Evolutionary conservation across 495 filamentous ascomycete species (phyloP), one percentile per base, ranked within the genome.

Genomic region (Bacidia gigantensis): DNA sequence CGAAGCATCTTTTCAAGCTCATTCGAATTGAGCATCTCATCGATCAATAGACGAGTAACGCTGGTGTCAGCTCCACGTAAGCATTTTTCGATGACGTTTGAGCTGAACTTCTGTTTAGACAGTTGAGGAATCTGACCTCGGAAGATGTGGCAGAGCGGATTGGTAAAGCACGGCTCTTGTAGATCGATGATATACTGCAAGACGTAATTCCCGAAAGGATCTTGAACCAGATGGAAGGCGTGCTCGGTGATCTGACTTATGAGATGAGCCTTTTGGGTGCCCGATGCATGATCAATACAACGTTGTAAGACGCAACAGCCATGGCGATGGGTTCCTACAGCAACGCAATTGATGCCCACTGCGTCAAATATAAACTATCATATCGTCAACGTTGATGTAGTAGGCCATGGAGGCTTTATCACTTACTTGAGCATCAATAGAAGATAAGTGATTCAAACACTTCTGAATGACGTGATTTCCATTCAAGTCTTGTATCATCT

Each of bases 401-500:
- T 22, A 17, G 18, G 26, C 40, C 17, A 18, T 17, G 29, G 7
- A 35, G n/a, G n/a, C n/a, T 35, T 35, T 5, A 7, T 46, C 11
- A 54, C 60, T 38, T 46, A 69, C 67, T 59, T 89, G 79, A 17
- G 92, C 84, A 66, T 97, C 85, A 45, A 78, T 70, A 0, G 86
- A 66, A 51, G 74, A 78, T 3, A 97, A 79, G 59, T 89, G 90
- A 70, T 97, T 98, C 52, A 98, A 78, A 64, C 92, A 98, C 69
- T 97, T 98, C 65, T 98, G 92, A 57, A 98, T 94, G 55, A 98
- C 92, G 63, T 98, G 92, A 57, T 97, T 98, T 62, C 92, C 92
- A 62, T 98, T 98, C 46, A 97, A 69, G 57, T 98, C 92, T 64
- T 98, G 87, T 52, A 98, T 95, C 40, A 98, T 72, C 50, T 87